phyloP scores from a whole-genome alignment of 805 yeast genomes.

The Ogataea henricii region DNA sequence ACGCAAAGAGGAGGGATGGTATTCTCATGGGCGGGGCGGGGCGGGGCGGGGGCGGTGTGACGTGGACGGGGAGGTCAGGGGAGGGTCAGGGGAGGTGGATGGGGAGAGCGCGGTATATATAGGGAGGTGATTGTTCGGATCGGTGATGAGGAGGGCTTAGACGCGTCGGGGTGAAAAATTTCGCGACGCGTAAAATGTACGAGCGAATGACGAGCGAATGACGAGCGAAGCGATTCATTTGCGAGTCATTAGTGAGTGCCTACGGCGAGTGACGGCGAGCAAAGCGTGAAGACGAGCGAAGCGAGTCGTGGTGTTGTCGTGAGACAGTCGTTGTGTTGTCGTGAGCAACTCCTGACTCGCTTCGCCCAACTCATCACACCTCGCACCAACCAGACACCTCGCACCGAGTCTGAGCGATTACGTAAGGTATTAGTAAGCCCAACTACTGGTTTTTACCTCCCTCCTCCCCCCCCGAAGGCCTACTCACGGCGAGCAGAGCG shows the following conservation, averaged over 20 bases:
- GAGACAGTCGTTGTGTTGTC: too few species aligned
- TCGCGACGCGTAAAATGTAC: background rate
- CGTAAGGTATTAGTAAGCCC: too few species aligned
- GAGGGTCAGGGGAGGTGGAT: background rate
- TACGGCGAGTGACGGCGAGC: too few species aligned
- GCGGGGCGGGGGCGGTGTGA: background rate
- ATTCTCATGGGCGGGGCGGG: background rate
- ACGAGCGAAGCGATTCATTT: background rate
- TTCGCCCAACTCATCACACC: too few species aligned
- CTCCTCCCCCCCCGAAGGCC: too few species aligned
- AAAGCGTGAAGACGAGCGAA: background rate
- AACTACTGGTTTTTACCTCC: too few species aligned
- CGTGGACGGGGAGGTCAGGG: background rate
- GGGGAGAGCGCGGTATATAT: too few species aligned
- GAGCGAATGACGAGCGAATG: background rate
- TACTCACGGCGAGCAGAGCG: background rate
- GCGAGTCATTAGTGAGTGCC: too few species aligned
- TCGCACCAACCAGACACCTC: too few species aligned
- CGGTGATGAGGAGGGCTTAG: background rate
- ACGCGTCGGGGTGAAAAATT: background rate
- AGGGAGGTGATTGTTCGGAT: background rate
- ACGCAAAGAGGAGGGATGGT: background rate
- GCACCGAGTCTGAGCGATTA: too few species aligned
- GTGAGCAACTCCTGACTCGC: too few species aligned
- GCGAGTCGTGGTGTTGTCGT: too few species aligned